Conservation (phyloP, 192 early-diverging fungal genomes). For the Dimargaris verticillata region DNA sequence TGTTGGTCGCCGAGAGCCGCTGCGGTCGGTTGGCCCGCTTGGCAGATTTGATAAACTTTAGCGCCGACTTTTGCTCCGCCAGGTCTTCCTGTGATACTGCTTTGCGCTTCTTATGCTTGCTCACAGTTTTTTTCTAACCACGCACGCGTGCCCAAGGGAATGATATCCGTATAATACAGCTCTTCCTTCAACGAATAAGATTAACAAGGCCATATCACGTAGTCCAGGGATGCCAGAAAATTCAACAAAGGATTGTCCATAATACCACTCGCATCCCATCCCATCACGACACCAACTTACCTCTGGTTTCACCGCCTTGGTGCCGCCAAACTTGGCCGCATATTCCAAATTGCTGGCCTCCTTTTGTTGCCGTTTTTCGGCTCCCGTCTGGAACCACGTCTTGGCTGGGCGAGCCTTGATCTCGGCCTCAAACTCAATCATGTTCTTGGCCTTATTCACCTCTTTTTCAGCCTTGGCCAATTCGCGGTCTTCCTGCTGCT, state of each 20-base stretch:
- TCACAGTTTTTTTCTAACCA: neutral
- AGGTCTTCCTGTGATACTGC: constrained; percentile 27
- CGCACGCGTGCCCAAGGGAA: neutral
- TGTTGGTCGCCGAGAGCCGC: constrained; percentile 17
- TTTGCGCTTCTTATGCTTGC: constrained; percentile 12
- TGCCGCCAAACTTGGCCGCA: constrained; percentile 9
- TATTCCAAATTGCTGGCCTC: constrained; percentile 26
- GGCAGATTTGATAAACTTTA: constrained; percentile 22
- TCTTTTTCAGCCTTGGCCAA: constrained; percentile 83
- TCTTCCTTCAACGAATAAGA: neutral
- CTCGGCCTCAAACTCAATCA: constrained; percentile 68
- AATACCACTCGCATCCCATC: constrained; percentile 1
- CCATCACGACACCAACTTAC: neutral
- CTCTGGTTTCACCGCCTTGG: neutral
- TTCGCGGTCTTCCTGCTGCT: constrained; percentile 68
- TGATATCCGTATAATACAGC: constrained; percentile 23
- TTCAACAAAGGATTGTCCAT: neutral
- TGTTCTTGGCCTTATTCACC: constrained; percentile 65
- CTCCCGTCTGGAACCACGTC: constrained; percentile 85
- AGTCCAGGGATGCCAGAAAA: constrained; percentile 19
- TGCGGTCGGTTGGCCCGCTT: constrained; percentile 28
- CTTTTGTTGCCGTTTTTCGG: constrained; percentile 54
- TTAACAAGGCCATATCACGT: constrained; percentile 20
- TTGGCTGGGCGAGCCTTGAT: constrained; percentile 75
- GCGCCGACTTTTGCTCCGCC: constrained; percentile 16